phyloP scores from a whole-genome alignment of 805 yeast species.

The Danielozyma ontarioensis region DNA sequence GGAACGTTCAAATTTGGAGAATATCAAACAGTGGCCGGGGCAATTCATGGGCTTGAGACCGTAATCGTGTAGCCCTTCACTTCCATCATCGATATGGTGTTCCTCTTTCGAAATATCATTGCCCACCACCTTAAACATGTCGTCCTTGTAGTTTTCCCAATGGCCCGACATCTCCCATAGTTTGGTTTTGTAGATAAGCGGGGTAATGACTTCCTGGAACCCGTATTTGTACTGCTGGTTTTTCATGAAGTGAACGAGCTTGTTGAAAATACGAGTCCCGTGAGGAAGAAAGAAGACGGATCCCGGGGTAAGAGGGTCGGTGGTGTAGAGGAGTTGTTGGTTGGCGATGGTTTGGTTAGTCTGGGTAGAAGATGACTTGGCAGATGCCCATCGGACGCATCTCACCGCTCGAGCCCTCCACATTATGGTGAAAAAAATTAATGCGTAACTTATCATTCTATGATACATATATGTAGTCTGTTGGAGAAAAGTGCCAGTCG shows the following conservation, averaged over 20 bases:
- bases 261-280: constrained; percentile 84
- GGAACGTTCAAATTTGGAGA: constrained; percentile 68
- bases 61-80: constrained; percentile 36
- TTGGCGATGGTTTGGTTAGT: constrained; percentile 45
- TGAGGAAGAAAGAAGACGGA: constrained; percentile 88
- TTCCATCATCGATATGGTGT: constrained; percentile 5
- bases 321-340: constrained; percentile 71
- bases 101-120: constrained; percentile 33
- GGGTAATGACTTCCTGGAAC: constrained; percentile 89
- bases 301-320: constrained; percentile 84
- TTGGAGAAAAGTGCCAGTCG: no score
- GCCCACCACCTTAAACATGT: constrained; percentile 86
- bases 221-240: constrained; percentile 76
- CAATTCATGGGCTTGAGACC: constrained; percentile 95
- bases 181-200: constrained; percentile 74
- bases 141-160: constrained; percentile 91
- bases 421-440: no score
- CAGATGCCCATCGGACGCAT: background rate
- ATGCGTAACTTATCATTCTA: no score
- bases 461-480: no score
- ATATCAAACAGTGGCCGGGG: constrained; percentile 90
- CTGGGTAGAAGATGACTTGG: constrained; percentile 26
- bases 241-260: constrained; percentile 76
- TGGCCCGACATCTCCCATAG: constrained; percentile 93
- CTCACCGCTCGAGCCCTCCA: no score